Evolutionary conservation across 345 rosid species (phyloP).

Genomic region (Eucalyptus albens): DNA sequence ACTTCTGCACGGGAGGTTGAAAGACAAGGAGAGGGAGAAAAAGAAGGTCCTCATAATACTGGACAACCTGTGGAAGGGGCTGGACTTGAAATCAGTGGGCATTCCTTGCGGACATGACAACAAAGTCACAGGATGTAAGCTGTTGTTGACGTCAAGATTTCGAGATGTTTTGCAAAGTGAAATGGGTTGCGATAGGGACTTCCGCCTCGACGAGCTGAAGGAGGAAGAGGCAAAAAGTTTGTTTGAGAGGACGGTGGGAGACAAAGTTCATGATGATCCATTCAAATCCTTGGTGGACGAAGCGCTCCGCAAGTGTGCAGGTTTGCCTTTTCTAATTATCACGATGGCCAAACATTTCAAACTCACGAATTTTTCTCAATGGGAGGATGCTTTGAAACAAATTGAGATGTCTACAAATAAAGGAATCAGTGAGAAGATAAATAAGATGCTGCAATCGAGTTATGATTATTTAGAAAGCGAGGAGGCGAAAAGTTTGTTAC

Average conservation of each 20-base stretch:
- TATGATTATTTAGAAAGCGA: accelerated
- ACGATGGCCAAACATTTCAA: accelerated
- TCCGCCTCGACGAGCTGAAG: accelerated
- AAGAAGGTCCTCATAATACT: background rate
- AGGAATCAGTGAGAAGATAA: accelerated
- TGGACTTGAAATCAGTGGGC: accelerated
- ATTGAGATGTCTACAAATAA: accelerated
- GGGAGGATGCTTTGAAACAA: accelerated
- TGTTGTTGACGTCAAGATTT: background rate
- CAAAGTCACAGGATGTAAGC: background rate
- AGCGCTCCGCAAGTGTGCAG: accelerated
- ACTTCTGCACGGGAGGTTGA: accelerated
- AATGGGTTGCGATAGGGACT: background rate
- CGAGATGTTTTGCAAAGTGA: background rate
- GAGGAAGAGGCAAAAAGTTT: background rate
- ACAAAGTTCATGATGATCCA: accelerated
- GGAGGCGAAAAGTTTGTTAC: no score
- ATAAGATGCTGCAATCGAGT: no score
- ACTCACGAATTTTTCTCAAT: accelerated
- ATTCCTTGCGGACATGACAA: background rate
- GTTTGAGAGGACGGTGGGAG: background rate
- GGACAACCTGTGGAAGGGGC: background rate
- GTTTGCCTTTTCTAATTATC: accelerated
- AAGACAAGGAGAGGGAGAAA: accelerated
- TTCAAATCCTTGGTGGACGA: accelerated